Percentiles rank a stretch among this genome's conserved stretches.
phyloP scores from a whole-genome alignment of 176 grass and related monocot species.

The Zoysia japonica region DNA sequence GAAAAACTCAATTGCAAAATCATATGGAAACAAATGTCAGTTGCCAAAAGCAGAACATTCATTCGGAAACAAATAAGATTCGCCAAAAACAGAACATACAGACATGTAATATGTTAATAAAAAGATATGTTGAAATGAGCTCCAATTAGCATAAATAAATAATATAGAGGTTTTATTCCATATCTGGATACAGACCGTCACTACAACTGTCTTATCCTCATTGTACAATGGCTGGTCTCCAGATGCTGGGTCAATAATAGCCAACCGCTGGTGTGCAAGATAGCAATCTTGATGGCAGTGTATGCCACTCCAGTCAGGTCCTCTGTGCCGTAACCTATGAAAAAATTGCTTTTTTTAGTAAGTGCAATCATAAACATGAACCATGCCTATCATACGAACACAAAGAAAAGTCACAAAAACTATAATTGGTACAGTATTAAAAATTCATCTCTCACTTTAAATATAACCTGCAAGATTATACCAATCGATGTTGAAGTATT shows the following conservation, averaged over 20 bases:
- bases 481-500: not conserved
- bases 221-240: constrained; percentile 96
- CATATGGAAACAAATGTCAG: constrained; percentile 22
- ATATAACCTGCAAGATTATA: too few species aligned
- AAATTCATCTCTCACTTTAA: too few species aligned
- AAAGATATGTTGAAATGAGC: not conserved
- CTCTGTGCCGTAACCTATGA: constrained; percentile 77
- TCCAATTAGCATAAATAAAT: constrained; percentile 6
- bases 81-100: not conserved
- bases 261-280: constrained; percentile 92
- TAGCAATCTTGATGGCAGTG: constrained; percentile 83
- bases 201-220: constrained; percentile 88
- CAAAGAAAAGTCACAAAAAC: too few species aligned
- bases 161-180: not conserved
- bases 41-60: constrained; percentile 9
- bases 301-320: constrained; percentile 95
- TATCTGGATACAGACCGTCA: constrained; percentile 70
- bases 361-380: not conserved
- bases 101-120: not conserved
- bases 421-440: too few species aligned
- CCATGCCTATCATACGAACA: too few species aligned
- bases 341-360: not conserved
- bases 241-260: constrained; percentile 85
- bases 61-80: not conserved
- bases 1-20: too few species aligned